These are phyloP conservation scores for Setaria viridis DNA, from an alignment of 202 grass and related monocot species.

Conservation along the genomic window DNA sequence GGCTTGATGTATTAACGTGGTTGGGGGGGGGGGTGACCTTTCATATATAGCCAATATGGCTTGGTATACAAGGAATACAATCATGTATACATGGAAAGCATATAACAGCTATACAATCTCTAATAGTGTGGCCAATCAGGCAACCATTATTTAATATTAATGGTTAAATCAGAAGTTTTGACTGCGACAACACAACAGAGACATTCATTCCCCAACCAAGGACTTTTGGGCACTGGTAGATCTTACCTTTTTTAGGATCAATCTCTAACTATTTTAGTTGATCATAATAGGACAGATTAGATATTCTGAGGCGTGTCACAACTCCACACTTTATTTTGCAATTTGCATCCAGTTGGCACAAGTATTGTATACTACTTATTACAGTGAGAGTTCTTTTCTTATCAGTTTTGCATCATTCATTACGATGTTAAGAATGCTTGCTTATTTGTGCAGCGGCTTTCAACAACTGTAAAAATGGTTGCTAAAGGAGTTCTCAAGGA, in stretches of 20 bases:
- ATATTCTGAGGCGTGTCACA: conserved; percentile 27
- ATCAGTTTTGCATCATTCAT: conserved; percentile 16
- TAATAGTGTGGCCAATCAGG: neutral
- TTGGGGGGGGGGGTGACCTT: too few species aligned
- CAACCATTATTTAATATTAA: neutral
- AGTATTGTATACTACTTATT: conserved; percentile 23
- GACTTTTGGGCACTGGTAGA: neutral
- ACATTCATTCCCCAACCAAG: conserved; percentile 1
- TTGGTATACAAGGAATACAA: too few species aligned
- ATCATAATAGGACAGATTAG: conserved; percentile 3
- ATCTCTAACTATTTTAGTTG: conserved; percentile 14
- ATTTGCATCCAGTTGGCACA: neutral
- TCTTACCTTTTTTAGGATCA: conserved; percentile 17
- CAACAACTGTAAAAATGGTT: conserved; percentile 70
- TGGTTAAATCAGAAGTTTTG: conserved; percentile 1
- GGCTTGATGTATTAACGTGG: too few species aligned
- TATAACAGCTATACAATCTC: too few species aligned
- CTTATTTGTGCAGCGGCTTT: conserved; percentile 77
- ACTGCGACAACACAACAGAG: neutral
- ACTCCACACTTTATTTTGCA: conserved; percentile 1
- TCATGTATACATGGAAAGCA: too few species aligned
- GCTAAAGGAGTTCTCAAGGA: conserved; percentile 87
- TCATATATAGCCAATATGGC: too few species aligned
- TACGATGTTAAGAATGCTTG: conserved; percentile 24
- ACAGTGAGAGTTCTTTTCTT: neutral